Base-by-base conservation (phyloP, 2,329 filamentous ascomycete species). In the Penicillium polonicum region DNA sequence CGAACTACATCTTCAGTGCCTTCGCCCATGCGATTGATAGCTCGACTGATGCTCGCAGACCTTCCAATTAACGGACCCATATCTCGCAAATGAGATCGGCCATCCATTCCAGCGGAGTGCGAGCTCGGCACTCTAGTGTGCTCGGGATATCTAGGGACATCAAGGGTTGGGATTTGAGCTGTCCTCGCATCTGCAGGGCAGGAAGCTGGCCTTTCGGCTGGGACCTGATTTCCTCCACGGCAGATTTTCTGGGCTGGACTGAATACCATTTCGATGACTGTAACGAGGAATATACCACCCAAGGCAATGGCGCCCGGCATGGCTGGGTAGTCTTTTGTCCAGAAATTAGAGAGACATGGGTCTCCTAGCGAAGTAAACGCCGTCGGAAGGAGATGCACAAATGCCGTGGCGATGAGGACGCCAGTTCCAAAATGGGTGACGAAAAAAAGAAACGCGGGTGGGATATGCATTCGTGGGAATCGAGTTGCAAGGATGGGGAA, bases 391-490 rank as follows among this genome's bases (percentile, higher is more conserved):
- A 89, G 80, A 76, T 93, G 90, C 27, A 93, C 89, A 68, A 94
- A 94, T 55, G 90, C 90, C 1, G 90, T 94, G 12, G 91, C 90
- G 60, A 94, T 88, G n/a, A 94, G 79, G 21, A 94, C 91, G 58
- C 90, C 90, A 1, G 90, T 94, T 68, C 90, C 89, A 63, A 91
- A 89, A 76, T 91, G 88, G 63, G 88, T 85, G 67, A 85, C 87
- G 61, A 69, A 68, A 27, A 71, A 70, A 6, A 70, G 60, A 25
- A 66, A 68, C 2, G 64, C 61, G 0, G 80, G 81, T 52, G 87
- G 86, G 54, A 83, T 82, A 51, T 79, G 82, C 55, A 85, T 80
- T 48, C 81, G 80, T 38, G 82, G 83, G 38, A 82, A 78, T 62
- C 84, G 82, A 52, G 83, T 82, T 10, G 85, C 87, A 54, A 90